Percentiles rank a stretch among this genome's conserved stretches.
Conservation (phyloP, 2,329 filamentous ascomycete genomes). For the Teratosphaeria zuluensis region DNA sequence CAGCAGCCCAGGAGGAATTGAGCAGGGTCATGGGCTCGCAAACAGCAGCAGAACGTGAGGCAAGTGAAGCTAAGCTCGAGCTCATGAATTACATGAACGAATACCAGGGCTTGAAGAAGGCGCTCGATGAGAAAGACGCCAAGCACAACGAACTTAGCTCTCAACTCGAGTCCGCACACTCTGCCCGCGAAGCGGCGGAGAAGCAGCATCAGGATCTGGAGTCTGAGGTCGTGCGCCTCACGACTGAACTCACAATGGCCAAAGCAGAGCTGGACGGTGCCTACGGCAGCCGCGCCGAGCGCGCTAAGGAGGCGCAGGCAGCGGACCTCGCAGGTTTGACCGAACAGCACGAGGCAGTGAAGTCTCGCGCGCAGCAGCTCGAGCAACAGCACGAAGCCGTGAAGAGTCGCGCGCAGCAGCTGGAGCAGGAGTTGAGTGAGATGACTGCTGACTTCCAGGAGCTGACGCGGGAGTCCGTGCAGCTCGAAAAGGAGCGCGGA, state of each 20-base stretch:
- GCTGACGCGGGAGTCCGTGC: constrained; percentile 59
- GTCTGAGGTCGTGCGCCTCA: constrained; percentile 54
- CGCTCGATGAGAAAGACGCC: constrained; percentile 27
- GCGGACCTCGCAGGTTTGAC: constrained; percentile 40
- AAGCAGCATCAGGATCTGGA: constrained; percentile 37
- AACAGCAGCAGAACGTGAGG: constrained; percentile 19
- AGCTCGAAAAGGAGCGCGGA: constrained; percentile 62
- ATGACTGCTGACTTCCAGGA: constrained; percentile 61
- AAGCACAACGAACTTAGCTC: constrained; percentile 13
- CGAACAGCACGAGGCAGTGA: constrained; percentile 9
- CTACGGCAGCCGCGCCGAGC: constrained; percentile 66
- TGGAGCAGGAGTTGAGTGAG: constrained; percentile 57
- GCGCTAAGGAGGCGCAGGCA: constrained; percentile 57
- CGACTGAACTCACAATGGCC: constrained; percentile 79
- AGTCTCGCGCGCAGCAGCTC: constrained; percentile 34
- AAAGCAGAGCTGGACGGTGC: constrained; percentile 87
- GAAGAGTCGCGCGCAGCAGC: constrained; percentile 27
- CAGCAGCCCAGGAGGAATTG: constrained; percentile 19
- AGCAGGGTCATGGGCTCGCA: constrained; percentile 19
- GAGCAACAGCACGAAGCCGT: constrained; percentile 34
- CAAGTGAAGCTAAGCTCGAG: constrained; percentile 23
- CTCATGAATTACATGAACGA: constrained; percentile 35
- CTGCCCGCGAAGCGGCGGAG: constrained; percentile 15
- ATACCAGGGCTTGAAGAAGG: constrained; percentile 19
- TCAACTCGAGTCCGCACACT: constrained; percentile 10